Conservation (phyloP, 139 green algal species). For the Tetraselmis striata region DNA sequence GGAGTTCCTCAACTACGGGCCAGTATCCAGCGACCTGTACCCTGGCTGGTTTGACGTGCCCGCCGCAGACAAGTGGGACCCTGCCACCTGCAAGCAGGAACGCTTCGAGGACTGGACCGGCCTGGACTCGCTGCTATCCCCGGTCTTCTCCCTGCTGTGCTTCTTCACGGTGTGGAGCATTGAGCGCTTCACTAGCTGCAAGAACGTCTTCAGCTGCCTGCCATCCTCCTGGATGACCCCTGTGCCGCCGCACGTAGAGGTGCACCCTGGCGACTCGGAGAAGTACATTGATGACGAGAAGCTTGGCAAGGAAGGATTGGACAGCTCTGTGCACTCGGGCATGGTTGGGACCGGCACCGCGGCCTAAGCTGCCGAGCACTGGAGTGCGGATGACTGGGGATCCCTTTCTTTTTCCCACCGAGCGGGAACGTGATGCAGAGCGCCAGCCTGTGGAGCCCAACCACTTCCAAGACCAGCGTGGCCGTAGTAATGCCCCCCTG, state of each 20-base stretch:
- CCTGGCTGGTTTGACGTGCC: slow-evolving; percentile 4
- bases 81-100: slow-evolving; percentile 12
- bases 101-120: slow-evolving; percentile 29
- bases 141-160: slow-evolving; percentile 18
- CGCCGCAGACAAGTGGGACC: not conserved
- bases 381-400: too few species aligned
- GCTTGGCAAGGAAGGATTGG: not conserved
- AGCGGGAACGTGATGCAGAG: too few species aligned
- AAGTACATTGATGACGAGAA: not conserved
- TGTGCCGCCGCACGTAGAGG: not conserved
- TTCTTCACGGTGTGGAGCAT: slow-evolving; percentile 6
- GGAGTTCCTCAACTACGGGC: slow-evolving; percentile 9
- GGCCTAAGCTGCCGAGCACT: too few species aligned
- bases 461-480: too few species aligned
- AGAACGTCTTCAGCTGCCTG: slow-evolving; percentile 23
- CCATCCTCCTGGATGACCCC: not conserved
- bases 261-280: not conserved
- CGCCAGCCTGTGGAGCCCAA: too few species aligned
- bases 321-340: too few species aligned
- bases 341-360: too few species aligned
- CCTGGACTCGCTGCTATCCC: slow-evolving; percentile 30
- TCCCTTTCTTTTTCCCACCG: too few species aligned
- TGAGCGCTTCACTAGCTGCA: slow-evolving; percentile 8
- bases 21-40: not conserved
- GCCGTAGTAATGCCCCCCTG: too few species aligned